These are phyloP conservation scores for Saccharomyces pastorianus DNA, from an alignment of 1,139 yeast species.

Conservation along the genomic window DNA sequence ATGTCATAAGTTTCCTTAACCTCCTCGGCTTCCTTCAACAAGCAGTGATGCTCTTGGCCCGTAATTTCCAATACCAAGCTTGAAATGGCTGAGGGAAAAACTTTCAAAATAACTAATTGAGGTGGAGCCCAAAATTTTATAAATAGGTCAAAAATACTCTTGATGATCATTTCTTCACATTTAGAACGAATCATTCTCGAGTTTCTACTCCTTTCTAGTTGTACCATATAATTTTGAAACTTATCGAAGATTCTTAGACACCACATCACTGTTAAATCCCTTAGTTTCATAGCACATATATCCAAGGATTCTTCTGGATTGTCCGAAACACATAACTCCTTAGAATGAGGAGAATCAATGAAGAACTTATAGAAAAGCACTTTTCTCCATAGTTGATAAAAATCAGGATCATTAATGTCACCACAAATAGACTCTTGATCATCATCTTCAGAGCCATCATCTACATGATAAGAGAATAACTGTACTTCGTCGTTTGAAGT, in stretches of 20 bases:
- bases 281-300: conserved; percentile 24
- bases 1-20: conserved; percentile 5
- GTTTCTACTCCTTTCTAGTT: conserved; percentile 1
- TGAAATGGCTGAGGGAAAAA: conserved; percentile 37
- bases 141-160: conserved; percentile 33
- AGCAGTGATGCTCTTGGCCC: conserved; percentile 15
- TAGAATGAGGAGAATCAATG: conserved; percentile 13
- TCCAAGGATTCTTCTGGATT: conserved; percentile 19
- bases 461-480: conserved; percentile 19
- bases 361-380: conserved; percentile 23
- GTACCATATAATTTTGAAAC: conserved; percentile 12
- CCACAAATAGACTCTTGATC: conserved; percentile 18
- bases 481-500: conserved; percentile 18
- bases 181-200: conserved; percentile 2
- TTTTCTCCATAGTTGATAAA: conserved; percentile 22
- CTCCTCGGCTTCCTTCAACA: conserved; percentile 6
- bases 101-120: conserved; percentile 35
- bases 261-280: conserved; percentile 29
- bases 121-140: conserved; percentile 54
- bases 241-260: conserved; percentile 22
- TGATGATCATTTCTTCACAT: conserved; percentile 19
- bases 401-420: conserved; percentile 14
- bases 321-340: conserved; percentile 18
- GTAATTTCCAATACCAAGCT: conserved; percentile 18
- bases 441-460: conserved; percentile 16